Percentiles rank a stretch among this genome's conserved stretches.
phyloP scores from a whole-genome alignment of 2,329 filamentous ascomycete genomes.

The Apiospora saccharicola region DNA sequence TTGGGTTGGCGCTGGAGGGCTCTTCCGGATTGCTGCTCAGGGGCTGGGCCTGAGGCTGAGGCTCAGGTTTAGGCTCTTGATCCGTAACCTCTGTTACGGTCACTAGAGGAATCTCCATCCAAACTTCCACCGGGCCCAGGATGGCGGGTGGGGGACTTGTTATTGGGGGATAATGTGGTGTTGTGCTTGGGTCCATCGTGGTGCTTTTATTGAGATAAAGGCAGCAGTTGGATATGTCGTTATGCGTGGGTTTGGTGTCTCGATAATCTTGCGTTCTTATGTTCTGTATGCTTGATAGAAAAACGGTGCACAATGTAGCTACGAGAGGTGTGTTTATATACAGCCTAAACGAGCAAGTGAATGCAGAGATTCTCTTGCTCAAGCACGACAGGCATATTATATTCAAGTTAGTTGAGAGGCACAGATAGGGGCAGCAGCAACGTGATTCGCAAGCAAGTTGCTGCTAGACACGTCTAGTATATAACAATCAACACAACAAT shows the following conservation, averaged over 20 bases:
- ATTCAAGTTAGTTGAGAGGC: background rate
- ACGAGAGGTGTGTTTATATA: background rate
- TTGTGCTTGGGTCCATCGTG: background rate
- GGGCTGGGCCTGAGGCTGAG: background rate
- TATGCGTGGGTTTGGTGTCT: background rate
- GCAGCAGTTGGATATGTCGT: background rate
- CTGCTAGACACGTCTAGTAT: background rate
- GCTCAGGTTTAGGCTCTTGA: background rate
- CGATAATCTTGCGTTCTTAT: background rate
- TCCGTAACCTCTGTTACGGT: background rate
- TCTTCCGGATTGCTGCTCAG: background rate
- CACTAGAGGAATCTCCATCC: background rate
- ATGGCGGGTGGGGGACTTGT: background rate
- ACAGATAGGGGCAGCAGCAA: background rate
- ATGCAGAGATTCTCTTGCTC: background rate
- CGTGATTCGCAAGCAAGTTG: background rate
- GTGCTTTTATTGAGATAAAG: background rate
- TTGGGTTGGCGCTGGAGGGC: too few species aligned
- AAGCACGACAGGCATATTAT: background rate
- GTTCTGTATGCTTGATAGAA: background rate
- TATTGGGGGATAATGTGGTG: background rate
- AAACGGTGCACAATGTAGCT: background rate
- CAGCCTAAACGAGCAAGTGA: background rate
- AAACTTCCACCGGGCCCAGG: background rate
- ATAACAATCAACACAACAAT: background rate